A percentile compares a stretch with the other conserved stretches of the same genome.
These are phyloP conservation scores for Pezicula neosporulosa DNA, from an alignment of 2,329 filamentous ascomycete genomes.

Conservation along the genomic window DNA sequence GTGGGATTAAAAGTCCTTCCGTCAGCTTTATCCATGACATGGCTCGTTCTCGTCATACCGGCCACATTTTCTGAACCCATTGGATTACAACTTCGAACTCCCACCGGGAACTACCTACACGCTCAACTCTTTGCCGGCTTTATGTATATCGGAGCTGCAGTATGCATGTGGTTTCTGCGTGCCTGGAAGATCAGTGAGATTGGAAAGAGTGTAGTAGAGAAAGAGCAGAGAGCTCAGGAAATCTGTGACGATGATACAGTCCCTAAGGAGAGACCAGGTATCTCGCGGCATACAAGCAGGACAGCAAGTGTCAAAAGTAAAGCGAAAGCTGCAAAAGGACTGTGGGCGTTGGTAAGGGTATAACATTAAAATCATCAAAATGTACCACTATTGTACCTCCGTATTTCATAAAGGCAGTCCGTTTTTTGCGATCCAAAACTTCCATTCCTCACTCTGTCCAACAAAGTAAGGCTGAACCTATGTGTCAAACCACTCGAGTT, in stretches of 20 bases:
- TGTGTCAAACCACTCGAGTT: slow-evolving; percentile 52
- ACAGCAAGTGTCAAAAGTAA: slow-evolving; percentile 15
- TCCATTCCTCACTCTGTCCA: background rate
- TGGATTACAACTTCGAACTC: slow-evolving; percentile 47
- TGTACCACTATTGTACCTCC: background rate
- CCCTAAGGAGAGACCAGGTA: background rate
- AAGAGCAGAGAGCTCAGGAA: slow-evolving; percentile 7
- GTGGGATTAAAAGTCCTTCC: slow-evolving; percentile 68
- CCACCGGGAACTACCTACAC: slow-evolving; percentile 48
- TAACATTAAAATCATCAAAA: background rate
- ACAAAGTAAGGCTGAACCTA: slow-evolving; percentile 7
- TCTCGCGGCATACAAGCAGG: slow-evolving; percentile 12
- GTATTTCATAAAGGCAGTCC: background rate
- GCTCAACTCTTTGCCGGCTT: slow-evolving; percentile 58
- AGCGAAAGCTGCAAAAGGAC: slow-evolving; percentile 13
- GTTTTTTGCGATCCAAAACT: background rate
- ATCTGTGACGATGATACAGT: slow-evolving; percentile 14
- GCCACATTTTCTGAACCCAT: slow-evolving; percentile 64
- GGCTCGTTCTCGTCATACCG: slow-evolving; percentile 68
- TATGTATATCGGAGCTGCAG: slow-evolving; percentile 57
- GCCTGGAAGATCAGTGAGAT: slow-evolving; percentile 58
- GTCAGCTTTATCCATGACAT: slow-evolving; percentile 66
- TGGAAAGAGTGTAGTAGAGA: slow-evolving; percentile 29
- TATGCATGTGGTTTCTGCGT: slow-evolving; percentile 49
- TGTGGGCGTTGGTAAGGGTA: slow-evolving; percentile 18